Percentiles rank a stretch among this genome's conserved stretches.
Evolutionary conservation across 108 stramenopile genomes (phyloP).

Genomic region (Seminavis robusta): DNA sequence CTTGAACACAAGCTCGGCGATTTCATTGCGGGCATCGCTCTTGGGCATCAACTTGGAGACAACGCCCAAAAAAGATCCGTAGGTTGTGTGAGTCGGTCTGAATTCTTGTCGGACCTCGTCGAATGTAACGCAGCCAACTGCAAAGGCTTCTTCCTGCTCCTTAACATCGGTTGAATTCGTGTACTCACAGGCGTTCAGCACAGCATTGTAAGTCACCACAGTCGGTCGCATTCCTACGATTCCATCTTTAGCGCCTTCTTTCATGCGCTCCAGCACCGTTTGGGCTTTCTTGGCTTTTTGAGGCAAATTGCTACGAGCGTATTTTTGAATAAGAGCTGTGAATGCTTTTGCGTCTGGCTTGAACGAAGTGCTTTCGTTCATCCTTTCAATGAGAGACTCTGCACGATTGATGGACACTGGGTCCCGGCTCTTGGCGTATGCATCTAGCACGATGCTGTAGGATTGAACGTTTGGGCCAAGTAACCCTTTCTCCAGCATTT

Average conservation of each 20-base stretch:
- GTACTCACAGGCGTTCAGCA: constrained; percentile 24
- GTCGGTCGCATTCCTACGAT: constrained; percentile 36
- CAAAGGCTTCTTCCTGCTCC: constrained; percentile 40
- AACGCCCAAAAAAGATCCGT: constrained; percentile 59
- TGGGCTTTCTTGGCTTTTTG: constrained; percentile 15
- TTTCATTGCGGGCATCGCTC: constrained; percentile 15
- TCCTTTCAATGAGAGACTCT: constrained; percentile 3
- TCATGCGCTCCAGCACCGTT: constrained; percentile 18
- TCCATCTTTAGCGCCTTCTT: constrained; percentile 14
- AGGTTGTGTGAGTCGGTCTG: constrained; percentile 49
- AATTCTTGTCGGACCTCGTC: constrained; percentile 15
- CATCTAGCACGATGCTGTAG: constrained; percentile 16
- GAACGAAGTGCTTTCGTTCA: not conserved
- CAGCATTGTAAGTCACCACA: constrained; percentile 25
- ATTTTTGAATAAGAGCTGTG: constrained; percentile 22
- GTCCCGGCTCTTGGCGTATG: constrained; percentile 9
- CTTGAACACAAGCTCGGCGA: constrained; percentile 15
- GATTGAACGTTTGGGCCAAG: constrained; percentile 11
- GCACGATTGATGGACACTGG: not conserved
- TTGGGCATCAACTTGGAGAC: constrained; percentile 36
- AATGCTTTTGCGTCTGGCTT: constrained; percentile 21
- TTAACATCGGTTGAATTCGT: constrained; percentile 25
- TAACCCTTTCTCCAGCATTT: constrained; percentile 8
- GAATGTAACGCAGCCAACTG: constrained; percentile 31
- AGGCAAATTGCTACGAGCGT: constrained; percentile 6